Base-by-base conservation (phyloP, 768 basidiomycete genomes). In the Lyophyllum atratum region DNA sequence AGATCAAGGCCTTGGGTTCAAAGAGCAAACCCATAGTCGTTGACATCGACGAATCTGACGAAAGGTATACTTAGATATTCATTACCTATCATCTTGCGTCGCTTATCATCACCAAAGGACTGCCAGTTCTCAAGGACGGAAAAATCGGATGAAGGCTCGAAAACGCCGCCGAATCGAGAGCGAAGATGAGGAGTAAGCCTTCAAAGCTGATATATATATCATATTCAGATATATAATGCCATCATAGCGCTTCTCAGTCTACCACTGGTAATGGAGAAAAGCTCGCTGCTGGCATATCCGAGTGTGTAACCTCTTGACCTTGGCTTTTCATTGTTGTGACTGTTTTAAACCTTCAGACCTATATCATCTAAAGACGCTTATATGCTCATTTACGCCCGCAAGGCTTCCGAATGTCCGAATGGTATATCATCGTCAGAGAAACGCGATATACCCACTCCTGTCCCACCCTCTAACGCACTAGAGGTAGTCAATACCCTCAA, bases 361-460 rank as follows among this genome's bases (percentile, higher is more conserved):
- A 79, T 90, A 60, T 77, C 83, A 2, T 94, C 93, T 1, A 90
- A 83, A 72, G 93, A 97, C 64, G 93, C 93, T 6, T 97, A 98
- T 72, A 96, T 98, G 94, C 80, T 98, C 29, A 87, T 98, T 52
- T 98, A 98, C 71, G 81, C 84, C 34, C 83, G 85, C 11, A 79
- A 76, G 61, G 65, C 56, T 12, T 19, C 29, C 29, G n/a, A 49
- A 31, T 28, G 26, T n/a, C 34, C 31, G 1, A 33, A 8, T 24
- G 31, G 43, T 14, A 15, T 40, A 4, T 29, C 45, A 19, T 24
- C 34, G 5, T 21, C 24, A 22, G 39, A 26, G 15, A 45, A 46
- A 12, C 29, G 28, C 10, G 50, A 45, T 37, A n/a, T 24, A 26
- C 45, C 52, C 2, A 48, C 51, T 9, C 58, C 58, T 26, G 42